A percentile compares a stretch with the other conserved stretches of the same genome.
phyloP scores from a whole-genome alignment of 495 filamentous ascomycete species.

The Collariella sp. region DNA sequence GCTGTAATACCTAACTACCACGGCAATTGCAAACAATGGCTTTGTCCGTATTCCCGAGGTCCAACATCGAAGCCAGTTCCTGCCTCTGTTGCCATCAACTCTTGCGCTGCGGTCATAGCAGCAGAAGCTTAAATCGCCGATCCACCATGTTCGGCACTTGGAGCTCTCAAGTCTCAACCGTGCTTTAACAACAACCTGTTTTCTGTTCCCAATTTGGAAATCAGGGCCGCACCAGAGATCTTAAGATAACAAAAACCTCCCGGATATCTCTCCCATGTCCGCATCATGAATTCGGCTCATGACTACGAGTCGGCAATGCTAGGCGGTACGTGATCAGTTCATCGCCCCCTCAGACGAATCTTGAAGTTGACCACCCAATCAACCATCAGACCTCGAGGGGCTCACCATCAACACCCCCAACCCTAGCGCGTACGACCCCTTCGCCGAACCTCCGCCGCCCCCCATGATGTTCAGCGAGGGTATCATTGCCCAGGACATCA shows the following conservation, averaged over 20 bases:
- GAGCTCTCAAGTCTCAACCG: too few relatives aligned
- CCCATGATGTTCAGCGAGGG: conserved; percentile 38
- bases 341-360: background rate
- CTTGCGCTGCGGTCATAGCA: too few relatives aligned
- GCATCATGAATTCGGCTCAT: background rate
- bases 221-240: background rate
- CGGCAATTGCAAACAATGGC: too few relatives aligned
- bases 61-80: too few relatives aligned
- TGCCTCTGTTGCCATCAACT: too few relatives aligned
- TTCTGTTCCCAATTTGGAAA: background rate
- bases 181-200: background rate
- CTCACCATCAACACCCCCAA: conserved; percentile 23
- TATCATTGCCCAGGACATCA: conserved; percentile 64
- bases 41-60: too few relatives aligned
- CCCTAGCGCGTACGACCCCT: background rate
- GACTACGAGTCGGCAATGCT: background rate
- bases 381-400: conserved; percentile 14
- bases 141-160: too few relatives aligned
- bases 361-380: background rate
- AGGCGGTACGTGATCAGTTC: background rate
- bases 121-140: too few relatives aligned
- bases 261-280: background rate
- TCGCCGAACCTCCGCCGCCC: conserved; percentile 17
- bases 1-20: too few relatives aligned
- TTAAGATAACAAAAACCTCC: background rate